Evolutionary conservation across 139 green algal species (phyloP), one percentile per base, ranked within the genome.

Genomic region (Closterium sp.): DNA sequence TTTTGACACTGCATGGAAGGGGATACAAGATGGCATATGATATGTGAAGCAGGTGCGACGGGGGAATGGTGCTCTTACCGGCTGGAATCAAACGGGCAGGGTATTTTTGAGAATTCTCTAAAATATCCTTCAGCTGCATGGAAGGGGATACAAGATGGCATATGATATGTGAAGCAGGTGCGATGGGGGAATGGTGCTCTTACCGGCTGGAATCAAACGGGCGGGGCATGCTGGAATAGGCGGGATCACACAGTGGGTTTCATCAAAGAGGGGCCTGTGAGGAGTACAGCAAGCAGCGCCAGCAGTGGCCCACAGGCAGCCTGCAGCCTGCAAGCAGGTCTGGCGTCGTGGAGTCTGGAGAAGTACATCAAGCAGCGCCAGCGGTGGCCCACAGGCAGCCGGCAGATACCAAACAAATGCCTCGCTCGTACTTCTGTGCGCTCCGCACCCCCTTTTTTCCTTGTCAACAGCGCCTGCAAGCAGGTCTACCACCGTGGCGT

Each of bases 361-460:
- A 29, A 84, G n/a, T 95, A 91, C 73, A 95, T 95, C 85, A 95
- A 95, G 93, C 93, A 95, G 92, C 86, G 93, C 27, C 88, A 93
- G 70, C 73, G 91, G 87, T 93, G 91, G 91, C 38, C 90, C 27
- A 92, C 90, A 5, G 90, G 90, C 4, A 92, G 91, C 88, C 87
- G 90, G 22, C 91, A 93, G 88, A 93, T 93, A 4, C 91, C 93
- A 62, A 7, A 62, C 7, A 62, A 7, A 62, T 62, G 5, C 7
- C 42, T 62, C 73, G 13, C 73, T 28, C 22, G n/a, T n/a, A n/a
- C n/a, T n/a, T n/a, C n/a, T n/a, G n/a, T n/a, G n/a, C n/a, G n/a
- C n/a, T n/a, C n/a, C n/a, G n/a, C n/a, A n/a, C n/a, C n/a, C n/a
- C n/a, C n/a, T n/a, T n/a, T 31, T 31, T 29, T 30, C 84, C 22